Conservation (phyloP, 306 rosid species). For the Ochetophila trinervis region DNA sequence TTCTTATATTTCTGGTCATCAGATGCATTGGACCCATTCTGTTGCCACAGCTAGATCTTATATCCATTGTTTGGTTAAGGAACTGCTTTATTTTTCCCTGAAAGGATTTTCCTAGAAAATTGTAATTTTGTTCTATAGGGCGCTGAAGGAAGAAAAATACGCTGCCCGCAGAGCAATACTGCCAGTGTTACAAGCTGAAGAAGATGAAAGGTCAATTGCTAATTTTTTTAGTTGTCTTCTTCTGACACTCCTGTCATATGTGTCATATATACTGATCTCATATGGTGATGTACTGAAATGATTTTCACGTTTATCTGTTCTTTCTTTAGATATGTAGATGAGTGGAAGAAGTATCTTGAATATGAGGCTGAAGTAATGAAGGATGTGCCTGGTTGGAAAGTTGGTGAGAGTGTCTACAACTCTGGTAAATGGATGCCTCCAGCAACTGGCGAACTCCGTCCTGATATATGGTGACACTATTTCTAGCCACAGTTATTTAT, state of each 20-base stretch:
- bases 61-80: too few relatives aligned
- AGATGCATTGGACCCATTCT: too few relatives aligned
- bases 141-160: constrained; percentile 86
- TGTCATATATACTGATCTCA: background rate
- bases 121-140: constrained; percentile 44
- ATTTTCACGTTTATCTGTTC: background rate
- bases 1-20: too few relatives aligned
- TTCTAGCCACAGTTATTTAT: constrained; percentile 17
- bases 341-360: constrained; percentile 95
- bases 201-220: constrained; percentile 80
- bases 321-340: constrained; percentile 69
- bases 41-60: background rate
- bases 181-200: constrained; percentile 96
- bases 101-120: constrained; percentile 11
- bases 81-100: background rate
- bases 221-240: constrained; percentile 2
- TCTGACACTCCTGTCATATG: background rate
- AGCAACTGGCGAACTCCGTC: constrained; percentile 87
- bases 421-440: constrained; percentile 99
- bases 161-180: constrained; percentile 86
- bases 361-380: constrained; percentile 98
- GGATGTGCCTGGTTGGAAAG: constrained; percentile 99
- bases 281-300: constrained; percentile 9
- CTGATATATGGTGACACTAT: constrained; percentile 82
- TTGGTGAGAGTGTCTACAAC: constrained; percentile 84